A percentile compares a stretch with the other conserved stretches of the same genome.
Evolutionary conservation across 2,329 filamentous ascomycete species (phyloP).

Genomic region (Fusarium pseudoanthophilum): DNA sequence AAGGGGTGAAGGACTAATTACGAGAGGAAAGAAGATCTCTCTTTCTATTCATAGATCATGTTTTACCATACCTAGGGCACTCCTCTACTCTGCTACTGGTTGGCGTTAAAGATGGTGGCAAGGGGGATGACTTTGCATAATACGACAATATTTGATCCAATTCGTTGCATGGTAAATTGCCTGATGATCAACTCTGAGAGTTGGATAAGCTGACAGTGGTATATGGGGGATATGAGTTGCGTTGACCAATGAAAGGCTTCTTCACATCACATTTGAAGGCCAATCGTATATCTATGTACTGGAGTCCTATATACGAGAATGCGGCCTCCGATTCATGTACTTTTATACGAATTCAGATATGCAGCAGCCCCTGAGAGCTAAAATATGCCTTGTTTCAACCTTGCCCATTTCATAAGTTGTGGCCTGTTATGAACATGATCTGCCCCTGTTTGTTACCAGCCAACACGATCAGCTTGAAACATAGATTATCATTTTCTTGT

Average conservation of each 20-base stretch:
- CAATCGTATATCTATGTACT: background rate
- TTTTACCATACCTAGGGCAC: conserved; percentile 13
- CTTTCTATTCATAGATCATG: conserved; percentile 35
- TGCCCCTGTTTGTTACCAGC: background rate
- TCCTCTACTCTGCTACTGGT: conserved; percentile 18
- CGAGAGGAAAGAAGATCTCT: background rate
- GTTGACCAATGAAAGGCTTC: background rate
- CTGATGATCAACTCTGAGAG: background rate
- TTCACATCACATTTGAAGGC: background rate
- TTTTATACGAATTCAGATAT: background rate
- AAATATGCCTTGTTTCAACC: background rate
- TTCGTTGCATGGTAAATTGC: background rate
- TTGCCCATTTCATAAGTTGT: background rate
- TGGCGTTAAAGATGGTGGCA: conserved; percentile 22
- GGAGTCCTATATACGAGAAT: background rate
- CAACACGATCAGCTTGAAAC: background rate
- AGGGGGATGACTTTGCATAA: conserved; percentile 21
- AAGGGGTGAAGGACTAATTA: background rate
- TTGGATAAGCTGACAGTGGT: background rate
- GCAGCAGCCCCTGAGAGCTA: background rate
- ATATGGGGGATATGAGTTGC: background rate
- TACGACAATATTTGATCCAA: conserved; percentile 2
- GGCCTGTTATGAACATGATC: background rate
- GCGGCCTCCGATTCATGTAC: background rate
- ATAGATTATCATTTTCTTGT: background rate